Evolutionary conservation across 495 filamentous ascomycete genomes (phyloP), one percentile per base, ranked within the genome.

Genomic region (Schizothecium vesticola): DNA sequence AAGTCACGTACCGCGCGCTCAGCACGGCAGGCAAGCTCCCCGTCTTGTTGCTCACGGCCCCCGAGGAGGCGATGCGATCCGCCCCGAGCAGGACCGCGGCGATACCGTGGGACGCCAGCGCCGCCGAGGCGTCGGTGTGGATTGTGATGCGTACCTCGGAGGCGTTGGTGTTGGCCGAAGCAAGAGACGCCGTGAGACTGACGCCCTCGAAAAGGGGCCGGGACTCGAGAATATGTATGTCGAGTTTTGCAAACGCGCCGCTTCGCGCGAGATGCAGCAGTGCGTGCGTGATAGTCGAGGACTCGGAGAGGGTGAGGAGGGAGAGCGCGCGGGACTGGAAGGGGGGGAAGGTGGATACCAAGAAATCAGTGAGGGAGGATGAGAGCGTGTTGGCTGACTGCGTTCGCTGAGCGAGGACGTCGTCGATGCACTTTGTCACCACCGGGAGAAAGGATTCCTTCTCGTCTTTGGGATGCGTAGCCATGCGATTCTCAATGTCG

Each of bases 191-290:
- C 2, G 85, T 85, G 28, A 90, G 76, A 13, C 79, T 82, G 8
- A 86, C 85, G 12, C 89, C 89, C 77, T 92, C 89, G 69, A 79
- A 89, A 8, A 87, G 79, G 0, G 89, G 90, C 3, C 89, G 81
- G 7, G 89, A 90, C 67, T 91, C 89, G 1, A 91, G 79, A 23
- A 91, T 75, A 4, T 80, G 84, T 22, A 91, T 70, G 58, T 88
- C 84, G 26, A 91, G 73, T 4, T 70, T 62, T 3, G 69, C 57
- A 28, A 76, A 67, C 7, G 68, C 65, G 4, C 73, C 59, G 3
- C 62, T 22, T 19, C 61, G 29, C 12, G 73, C 64, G 16, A 76
- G 70, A 23, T 71, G 69, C 6, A 62, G 36, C 19, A 85, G 70
- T 26, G 72, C 76, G 9, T 64, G 57, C 9, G 72, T 76, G 66